These are phyloP conservation scores for Lasiodiplodia sp. DNA, from an alignment of 2,329 filamentous ascomycete species.

Conservation along the genomic window DNA sequence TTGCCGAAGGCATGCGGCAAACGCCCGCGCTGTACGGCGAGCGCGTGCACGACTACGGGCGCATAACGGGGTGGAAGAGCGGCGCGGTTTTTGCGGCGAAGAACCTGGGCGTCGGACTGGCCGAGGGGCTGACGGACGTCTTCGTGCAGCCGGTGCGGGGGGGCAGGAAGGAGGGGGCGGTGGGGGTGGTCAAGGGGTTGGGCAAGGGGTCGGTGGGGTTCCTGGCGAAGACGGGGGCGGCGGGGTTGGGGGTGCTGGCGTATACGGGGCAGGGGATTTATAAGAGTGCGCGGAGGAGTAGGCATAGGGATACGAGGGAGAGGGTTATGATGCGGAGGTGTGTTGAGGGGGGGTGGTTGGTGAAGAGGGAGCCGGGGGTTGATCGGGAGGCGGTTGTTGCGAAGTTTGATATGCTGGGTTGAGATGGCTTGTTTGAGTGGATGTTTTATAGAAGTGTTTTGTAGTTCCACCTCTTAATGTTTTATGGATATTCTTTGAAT, in stretches of 20 bases:
- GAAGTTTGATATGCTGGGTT: background rate
- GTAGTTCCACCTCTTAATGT: background rate
- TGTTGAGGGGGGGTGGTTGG: constrained; percentile 8
- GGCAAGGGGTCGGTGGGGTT: background rate
- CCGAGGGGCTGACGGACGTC: constrained; percentile 42
- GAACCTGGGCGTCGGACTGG: constrained; percentile 44
- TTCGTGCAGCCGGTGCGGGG: constrained; percentile 36
- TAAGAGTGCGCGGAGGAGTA: background rate
- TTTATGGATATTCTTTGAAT: no score
- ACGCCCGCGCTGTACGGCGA: constrained; percentile 47
- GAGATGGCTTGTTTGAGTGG: background rate
- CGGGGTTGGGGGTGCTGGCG: background rate
- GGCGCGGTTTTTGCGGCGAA: constrained; percentile 44
- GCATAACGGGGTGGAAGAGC: constrained; percentile 44
- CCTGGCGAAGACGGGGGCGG: background rate
- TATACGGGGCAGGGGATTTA: constrained; percentile 10
- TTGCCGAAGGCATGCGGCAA: constrained; percentile 46
- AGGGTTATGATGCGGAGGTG: background rate
- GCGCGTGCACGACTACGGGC: constrained; percentile 41
- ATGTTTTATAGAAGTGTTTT: background rate
- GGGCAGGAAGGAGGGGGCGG: constrained; percentile 41
- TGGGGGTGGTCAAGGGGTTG: constrained; percentile 16
- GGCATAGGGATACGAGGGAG: background rate
- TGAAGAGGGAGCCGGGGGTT: background rate
- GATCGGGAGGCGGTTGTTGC: background rate